phyloP scores from a whole-genome alignment of 139 green algal genomes.

The Chlorella ohadii region DNA sequence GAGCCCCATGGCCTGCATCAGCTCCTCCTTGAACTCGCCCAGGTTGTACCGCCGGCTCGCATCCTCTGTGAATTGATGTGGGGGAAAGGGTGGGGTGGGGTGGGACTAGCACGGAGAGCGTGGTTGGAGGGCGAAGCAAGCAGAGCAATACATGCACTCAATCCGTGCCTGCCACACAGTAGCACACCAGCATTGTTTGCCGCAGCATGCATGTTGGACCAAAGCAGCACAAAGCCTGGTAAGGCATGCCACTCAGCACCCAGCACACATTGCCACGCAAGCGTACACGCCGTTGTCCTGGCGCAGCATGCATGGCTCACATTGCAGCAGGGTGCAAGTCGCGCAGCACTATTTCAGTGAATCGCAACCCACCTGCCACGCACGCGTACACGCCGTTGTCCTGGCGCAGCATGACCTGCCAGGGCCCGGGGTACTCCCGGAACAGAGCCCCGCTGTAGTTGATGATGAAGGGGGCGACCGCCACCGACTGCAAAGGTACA shows the following conservation, averaged over 20 bases:
- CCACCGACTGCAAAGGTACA: constrained; percentile 55
- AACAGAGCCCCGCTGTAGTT: constrained; percentile 94
- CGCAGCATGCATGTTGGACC: no score
- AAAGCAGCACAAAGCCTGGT: no score
- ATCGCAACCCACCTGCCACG: constrained; percentile 66
- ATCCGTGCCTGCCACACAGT: no score
- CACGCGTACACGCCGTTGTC: constrained; percentile 87
- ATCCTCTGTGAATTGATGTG: constrained; percentile 22
- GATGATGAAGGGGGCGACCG: constrained; percentile 87
- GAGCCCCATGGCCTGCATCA: constrained; percentile 87
- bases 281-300: background rate
- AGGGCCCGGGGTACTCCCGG: constrained; percentile 91
- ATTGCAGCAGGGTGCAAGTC: no score
- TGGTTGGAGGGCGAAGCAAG: no score
- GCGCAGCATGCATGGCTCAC: background rate
- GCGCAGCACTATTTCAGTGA: no score
- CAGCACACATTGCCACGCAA: background rate
- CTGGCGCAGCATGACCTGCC: constrained; percentile 94
- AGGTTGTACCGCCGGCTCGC: constrained; percentile 76
- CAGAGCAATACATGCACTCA: no score
- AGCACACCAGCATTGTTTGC: no score
- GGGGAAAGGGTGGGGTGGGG: background rate
- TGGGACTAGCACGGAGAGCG: no score
- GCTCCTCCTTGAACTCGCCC: constrained; percentile 82
- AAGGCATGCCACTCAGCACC: no score